A percentile compares a stretch with the other conserved stretches of the same genome.
phyloP scores from a whole-genome alignment of 2,329 filamentous ascomycete species.

The Penicillium sp. region DNA sequence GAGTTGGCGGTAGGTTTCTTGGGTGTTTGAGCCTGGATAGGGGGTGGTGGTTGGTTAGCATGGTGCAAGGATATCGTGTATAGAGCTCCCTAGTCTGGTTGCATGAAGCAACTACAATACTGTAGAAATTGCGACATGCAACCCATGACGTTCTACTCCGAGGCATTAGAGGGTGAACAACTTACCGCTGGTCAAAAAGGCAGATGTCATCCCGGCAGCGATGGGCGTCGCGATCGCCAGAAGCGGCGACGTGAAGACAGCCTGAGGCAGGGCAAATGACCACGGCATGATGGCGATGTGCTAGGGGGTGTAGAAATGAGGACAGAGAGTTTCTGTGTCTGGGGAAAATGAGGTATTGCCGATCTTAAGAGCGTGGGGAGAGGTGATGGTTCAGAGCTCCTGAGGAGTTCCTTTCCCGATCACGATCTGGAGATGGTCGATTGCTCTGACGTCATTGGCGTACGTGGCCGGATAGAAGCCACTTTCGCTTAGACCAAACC shows the following conservation, averaged over 20 bases:
- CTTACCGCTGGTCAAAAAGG: conserved; percentile 39
- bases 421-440: conserved; percentile 14
- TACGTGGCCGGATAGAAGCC: neutral
- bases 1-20: conserved; percentile 43
- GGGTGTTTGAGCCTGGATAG: conserved; percentile 36
- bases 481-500: neutral
- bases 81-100: neutral
- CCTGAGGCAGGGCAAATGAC: conserved; percentile 36
- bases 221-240: conserved; percentile 37
- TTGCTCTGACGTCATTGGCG: neutral
- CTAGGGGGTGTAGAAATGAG: neutral
- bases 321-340: neutral
- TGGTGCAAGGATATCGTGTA: too few species aligned
- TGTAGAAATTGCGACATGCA: neutral
- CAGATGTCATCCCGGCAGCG: conserved; percentile 30
- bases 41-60: neutral
- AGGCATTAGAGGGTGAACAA: neutral
- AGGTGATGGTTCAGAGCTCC: neutral
- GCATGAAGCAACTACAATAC: too few species aligned
- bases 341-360: neutral
- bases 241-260: conserved; percentile 36
- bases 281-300: conserved; percentile 30
- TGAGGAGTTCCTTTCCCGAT: conserved; percentile 5
- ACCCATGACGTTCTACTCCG: neutral
- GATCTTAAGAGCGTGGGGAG: neutral